Percentiles rank a stretch among this genome's conserved stretches.
phyloP scores from a whole-genome alignment of 2,329 filamentous ascomycete genomes.

The Trichoderma pleuroti region DNA sequence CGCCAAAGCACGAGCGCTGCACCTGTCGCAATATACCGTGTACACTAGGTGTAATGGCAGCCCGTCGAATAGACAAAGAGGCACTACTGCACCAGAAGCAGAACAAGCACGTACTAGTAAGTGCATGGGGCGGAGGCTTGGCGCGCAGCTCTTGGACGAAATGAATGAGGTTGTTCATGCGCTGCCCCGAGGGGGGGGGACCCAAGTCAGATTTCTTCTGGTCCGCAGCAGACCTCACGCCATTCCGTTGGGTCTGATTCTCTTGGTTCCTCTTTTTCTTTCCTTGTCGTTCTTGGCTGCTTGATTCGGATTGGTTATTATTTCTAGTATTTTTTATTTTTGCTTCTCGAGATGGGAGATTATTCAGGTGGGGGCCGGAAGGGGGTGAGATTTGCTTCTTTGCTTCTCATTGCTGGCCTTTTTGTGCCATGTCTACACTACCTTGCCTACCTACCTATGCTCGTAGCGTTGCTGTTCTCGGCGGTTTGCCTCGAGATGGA shows the following conservation, averaged over 20 bases:
- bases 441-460: too few relatives aligned
- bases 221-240: not conserved
- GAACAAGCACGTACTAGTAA: not conserved
- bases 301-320: not conserved
- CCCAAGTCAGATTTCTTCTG: not conserved
- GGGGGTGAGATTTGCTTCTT: not conserved
- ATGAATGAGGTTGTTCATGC: constrained; percentile 3
- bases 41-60: not conserved
- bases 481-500: not conserved
- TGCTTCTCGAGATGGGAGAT: not conserved
- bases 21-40: not conserved
- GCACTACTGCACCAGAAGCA: not conserved
- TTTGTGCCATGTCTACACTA: too few relatives aligned
- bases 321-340: not conserved
- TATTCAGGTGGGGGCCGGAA: not conserved
- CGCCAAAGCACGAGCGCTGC: not conserved
- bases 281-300: not conserved
- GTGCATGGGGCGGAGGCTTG: constrained; percentile 2
- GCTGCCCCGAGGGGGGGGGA: not conserved
- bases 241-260: not conserved
- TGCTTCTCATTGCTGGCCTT: not conserved
- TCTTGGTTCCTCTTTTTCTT: not conserved
- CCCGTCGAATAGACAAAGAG: not conserved
- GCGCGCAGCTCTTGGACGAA: not conserved
- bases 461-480: not conserved